Evolutionary conservation across 2,329 filamentous ascomycete species (phyloP).

Genomic region (Calonectria henricotiae): DNA sequence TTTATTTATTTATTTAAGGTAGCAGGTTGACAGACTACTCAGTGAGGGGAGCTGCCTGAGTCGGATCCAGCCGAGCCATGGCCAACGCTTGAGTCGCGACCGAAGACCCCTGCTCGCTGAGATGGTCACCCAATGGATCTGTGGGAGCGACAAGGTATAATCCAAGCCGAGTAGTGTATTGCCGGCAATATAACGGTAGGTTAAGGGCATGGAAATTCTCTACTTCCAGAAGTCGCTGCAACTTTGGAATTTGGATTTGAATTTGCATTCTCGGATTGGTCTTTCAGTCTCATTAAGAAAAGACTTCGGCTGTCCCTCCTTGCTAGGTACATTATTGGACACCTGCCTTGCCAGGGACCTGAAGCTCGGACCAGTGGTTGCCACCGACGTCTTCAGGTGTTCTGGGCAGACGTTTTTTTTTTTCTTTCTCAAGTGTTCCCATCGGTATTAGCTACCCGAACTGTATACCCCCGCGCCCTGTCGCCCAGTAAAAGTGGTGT

Average conservation of each 20-base stretch:
- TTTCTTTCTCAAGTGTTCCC: conserved; percentile 12
- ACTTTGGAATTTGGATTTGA: not conserved
- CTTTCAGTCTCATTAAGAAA: not conserved
- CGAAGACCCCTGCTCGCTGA: conserved; percentile 4
- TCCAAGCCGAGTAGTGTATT: not conserved
- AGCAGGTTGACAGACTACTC: not conserved
- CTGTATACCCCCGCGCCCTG: conserved; percentile 22
- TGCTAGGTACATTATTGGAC: too few species aligned
- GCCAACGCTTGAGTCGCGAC: conserved; percentile 3
- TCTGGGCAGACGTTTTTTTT: conserved; percentile 16
- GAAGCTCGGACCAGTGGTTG: conserved; percentile 27
- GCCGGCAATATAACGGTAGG: not conserved
- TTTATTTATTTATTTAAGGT: not conserved
- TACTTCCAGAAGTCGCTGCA: not conserved
- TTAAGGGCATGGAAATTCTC: not conserved
- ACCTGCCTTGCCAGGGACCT: conserved; percentile 2
- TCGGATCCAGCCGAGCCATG: not conserved
- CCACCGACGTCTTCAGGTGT: conserved; percentile 19
- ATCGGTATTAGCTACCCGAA: conserved; percentile 3
- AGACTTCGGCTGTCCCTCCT: not conserved
- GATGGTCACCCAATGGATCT: not conserved
- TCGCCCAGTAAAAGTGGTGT: conserved; percentile 15
- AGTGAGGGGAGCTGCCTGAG: conserved; percentile 3
- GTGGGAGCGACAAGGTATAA: conserved; percentile 12
- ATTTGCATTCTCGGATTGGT: not conserved